These are phyloP conservation scores for Anisodus tanguticus DNA, from an alignment of 257 asterid genomes.

Conservation along the genomic window DNA sequence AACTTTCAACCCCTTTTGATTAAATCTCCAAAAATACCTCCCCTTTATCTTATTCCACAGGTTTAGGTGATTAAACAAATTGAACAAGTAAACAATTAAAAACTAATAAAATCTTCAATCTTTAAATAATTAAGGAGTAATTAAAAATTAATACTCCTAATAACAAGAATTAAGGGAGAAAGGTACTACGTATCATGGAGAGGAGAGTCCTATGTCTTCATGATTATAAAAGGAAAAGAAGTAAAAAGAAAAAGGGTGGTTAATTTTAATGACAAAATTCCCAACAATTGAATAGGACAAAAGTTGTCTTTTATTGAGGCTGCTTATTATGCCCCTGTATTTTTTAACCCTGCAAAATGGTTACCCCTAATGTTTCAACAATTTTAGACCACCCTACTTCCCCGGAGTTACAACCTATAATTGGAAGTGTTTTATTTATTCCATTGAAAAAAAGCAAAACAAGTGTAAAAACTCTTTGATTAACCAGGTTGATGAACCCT, in stretches of 20 bases:
- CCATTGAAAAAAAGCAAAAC: background rate
- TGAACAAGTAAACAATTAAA: background rate
- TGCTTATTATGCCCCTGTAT: background rate
- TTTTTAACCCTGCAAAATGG: background rate
- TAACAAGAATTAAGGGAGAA: background rate
- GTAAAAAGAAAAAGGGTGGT: background rate
- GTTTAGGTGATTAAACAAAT: background rate
- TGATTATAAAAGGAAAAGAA: background rate
- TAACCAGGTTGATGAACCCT: background rate
- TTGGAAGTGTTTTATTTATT: background rate
- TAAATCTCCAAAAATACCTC: conserved; percentile 10
- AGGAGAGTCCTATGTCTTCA: background rate
- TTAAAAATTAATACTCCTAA: background rate
- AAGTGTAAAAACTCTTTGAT: background rate
- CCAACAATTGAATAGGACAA: background rate
- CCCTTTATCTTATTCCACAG: conserved; percentile 15
- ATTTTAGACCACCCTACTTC: background rate
- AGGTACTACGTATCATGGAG: background rate
- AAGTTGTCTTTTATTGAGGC: background rate
- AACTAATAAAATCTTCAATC: background rate
- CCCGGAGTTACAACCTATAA: background rate
- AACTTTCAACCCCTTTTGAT: conserved; percentile 26
- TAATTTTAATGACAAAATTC: background rate
- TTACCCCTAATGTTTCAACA: conserved; percentile 6
- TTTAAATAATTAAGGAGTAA: background rate